Conservation (phyloP, 176 grass and related monocot genomes). For the Raddia guianensis region DNA sequence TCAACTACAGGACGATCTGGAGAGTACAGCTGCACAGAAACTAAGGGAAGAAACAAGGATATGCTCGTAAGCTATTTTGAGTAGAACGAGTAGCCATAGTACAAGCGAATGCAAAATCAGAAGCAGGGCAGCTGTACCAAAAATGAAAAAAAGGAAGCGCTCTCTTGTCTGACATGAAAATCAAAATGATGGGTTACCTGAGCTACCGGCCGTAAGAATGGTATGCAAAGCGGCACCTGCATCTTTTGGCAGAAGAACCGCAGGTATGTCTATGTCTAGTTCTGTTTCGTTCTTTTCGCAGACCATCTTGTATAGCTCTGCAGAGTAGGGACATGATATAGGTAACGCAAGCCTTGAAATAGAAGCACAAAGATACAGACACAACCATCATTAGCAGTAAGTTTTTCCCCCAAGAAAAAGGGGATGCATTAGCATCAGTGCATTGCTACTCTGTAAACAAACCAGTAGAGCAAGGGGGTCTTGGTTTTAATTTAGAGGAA, state of each 20-base stretch:
- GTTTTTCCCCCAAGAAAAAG: background rate
- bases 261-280: conserved; percentile 77
- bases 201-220: conserved; percentile 45
- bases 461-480: background rate
- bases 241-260: conserved; percentile 81
- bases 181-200: conserved; percentile 47
- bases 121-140: background rate
- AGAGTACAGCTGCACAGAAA: conserved; percentile 86
- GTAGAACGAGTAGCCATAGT: conserved; percentile 29
- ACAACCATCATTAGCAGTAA: background rate
- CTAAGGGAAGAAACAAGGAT: conserved; percentile 46
- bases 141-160: conserved; percentile 12
- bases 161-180: conserved; percentile 7
- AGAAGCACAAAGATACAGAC: background rate
- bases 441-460: background rate
- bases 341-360: conserved; percentile 4
- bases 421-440: background rate
- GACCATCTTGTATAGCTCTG: conserved; percentile 99
- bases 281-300: conserved; percentile 90
- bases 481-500: background rate
- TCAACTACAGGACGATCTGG: conserved; percentile 88
- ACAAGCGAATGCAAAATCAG: conserved; percentile 1
- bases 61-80: conserved; percentile 29
- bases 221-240: conserved; percentile 62
- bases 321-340: conserved; percentile 17